Conservation (phyloP, 163 green algal species). For the Smithsoniella earleae region DNA sequence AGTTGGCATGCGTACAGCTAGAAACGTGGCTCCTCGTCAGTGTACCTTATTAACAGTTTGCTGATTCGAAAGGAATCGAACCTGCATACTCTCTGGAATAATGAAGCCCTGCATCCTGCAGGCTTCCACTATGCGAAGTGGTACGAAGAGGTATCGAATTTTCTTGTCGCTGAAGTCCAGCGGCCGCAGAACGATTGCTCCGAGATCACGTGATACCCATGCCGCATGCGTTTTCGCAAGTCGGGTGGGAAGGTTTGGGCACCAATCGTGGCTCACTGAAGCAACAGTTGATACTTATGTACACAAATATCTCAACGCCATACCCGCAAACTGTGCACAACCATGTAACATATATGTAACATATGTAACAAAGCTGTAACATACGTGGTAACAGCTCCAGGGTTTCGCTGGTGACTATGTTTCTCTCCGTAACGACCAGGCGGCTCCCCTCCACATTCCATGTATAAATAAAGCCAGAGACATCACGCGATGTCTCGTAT, state of each 20-base stretch:
- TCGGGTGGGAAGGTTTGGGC: not conserved
- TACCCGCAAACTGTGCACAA: too few species aligned
- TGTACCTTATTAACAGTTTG: too few species aligned
- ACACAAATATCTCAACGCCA: too few species aligned
- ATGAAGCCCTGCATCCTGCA: not conserved
- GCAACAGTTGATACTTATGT: too few species aligned
- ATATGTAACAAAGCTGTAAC: too few species aligned
- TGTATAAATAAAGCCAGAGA: not conserved
- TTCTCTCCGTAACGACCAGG: not conserved
- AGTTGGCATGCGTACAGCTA: too few species aligned
- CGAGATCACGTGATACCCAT: not conserved
- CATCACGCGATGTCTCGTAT: not conserved
- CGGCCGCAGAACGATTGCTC: not conserved
- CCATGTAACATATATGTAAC: not conserved
- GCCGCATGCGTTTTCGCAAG: not conserved
- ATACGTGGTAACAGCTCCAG: conserved; percentile 19
- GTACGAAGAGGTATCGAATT: not conserved
- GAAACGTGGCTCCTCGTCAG: too few species aligned
- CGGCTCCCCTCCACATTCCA: not conserved
- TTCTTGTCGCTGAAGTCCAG: not conserved
- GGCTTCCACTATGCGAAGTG: too few species aligned
- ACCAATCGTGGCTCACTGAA: not conserved
- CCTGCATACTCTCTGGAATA: not conserved
- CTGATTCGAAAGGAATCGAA: too few species aligned
- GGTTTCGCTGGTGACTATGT: too few species aligned